A percentile compares a stretch with the other conserved stretches of the same genome.
phyloP scores from a whole-genome alignment of 2,329 filamentous ascomycete species.

The Ceratocystis diversiconidia region DNA sequence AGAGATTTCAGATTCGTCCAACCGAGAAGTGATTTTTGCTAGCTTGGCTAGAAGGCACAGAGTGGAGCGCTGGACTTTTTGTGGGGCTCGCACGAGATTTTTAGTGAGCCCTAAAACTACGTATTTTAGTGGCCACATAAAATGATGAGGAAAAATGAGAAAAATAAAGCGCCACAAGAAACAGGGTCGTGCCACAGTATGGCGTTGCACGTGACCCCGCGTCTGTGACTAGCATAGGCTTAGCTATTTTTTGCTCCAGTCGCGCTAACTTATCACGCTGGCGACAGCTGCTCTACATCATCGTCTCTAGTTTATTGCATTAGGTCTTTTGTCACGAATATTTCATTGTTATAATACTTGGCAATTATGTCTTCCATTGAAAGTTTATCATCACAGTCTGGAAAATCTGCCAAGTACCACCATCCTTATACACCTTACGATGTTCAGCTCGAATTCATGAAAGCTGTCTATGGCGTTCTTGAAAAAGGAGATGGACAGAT shows the following conservation, averaged over 20 bases:
- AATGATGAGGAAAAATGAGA: slow-evolving; percentile 2
- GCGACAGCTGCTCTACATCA: neutral
- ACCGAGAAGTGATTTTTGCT: slow-evolving; percentile 17
- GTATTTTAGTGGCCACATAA: slow-evolving; percentile 1
- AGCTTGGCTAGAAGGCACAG: slow-evolving; percentile 9
- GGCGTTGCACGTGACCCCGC: slow-evolving; percentile 3
- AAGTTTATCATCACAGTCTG: neutral
- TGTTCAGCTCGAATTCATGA: slow-evolving; percentile 83
- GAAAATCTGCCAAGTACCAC: slow-evolving; percentile 47
- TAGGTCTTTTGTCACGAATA: neutral
- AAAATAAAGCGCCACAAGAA: slow-evolving; percentile 7
- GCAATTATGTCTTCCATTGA: neutral
- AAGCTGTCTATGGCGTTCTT: slow-evolving; percentile 62
- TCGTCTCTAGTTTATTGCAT: neutral
- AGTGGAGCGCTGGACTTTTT: slow-evolving; percentile 15
- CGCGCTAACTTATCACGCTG: neutral
- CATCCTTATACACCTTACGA: slow-evolving; percentile 80
- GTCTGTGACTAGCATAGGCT: slow-evolving; percentile 4
- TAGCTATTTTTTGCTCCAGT: neutral
- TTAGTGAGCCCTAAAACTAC: slow-evolving; percentile 16
- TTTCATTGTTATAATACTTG: neutral
- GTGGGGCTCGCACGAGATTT: slow-evolving; percentile 16
- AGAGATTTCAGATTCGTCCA: slow-evolving; percentile 17
- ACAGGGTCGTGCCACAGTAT: neutral
- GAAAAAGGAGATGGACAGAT: slow-evolving; percentile 57